Percentiles rank a stretch among this genome's conserved stretches.
phyloP scores from a whole-genome alignment of 495 filamentous ascomycete genomes.

The Letharia lupina region DNA sequence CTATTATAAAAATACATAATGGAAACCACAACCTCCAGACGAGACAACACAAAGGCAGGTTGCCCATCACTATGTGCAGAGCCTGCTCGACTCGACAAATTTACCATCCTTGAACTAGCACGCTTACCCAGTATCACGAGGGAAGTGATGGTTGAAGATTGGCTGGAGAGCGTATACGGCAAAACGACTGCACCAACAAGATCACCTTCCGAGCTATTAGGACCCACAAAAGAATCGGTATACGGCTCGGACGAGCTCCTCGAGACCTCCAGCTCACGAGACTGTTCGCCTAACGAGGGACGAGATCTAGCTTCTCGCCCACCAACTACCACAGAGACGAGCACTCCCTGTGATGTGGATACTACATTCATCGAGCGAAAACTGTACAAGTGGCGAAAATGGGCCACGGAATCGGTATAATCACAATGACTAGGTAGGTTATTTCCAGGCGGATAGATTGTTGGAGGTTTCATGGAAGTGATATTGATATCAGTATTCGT shows the following conservation, averaged over 20 bases:
- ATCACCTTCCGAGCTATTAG: not conserved
- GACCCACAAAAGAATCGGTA: not conserved
- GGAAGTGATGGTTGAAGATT: not conserved
- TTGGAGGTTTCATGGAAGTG: no score
- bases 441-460: no score
- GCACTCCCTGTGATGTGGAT: not conserved
- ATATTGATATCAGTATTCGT: no score
- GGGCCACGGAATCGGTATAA: not conserved
- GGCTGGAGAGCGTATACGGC: not conserved
- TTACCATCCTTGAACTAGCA: not conserved
- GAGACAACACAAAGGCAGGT: not conserved
- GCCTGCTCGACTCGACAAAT: not conserved
- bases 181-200: not conserved
- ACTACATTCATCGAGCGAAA: not conserved
- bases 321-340: not conserved
- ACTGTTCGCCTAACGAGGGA: not conserved
- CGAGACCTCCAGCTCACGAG: not conserved
- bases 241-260: not conserved
- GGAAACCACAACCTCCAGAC: not conserved
- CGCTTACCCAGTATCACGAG: not conserved
- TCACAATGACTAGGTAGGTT: not conserved
- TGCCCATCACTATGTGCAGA: not conserved
- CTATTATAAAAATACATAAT: not conserved
- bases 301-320: not conserved
- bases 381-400: not conserved